phyloP scores from a whole-genome alignment of 352 stramenopile genomes.

The Blastocystis sp. region DNA sequence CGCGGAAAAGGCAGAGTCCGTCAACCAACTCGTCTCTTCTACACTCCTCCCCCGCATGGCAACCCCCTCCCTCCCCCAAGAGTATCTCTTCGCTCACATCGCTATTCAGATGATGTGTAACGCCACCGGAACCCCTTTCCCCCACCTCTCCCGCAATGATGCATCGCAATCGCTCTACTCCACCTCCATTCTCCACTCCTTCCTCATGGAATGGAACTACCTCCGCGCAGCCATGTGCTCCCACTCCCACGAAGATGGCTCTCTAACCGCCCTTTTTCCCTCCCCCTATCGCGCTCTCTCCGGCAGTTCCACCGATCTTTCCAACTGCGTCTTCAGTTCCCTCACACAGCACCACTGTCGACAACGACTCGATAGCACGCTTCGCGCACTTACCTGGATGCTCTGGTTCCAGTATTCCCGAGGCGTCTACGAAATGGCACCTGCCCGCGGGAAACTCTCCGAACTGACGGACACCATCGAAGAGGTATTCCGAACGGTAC shows the following conservation, averaged over 20 bases:
- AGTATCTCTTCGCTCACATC: conserved; percentile 22
- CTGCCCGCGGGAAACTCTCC: too few species aligned
- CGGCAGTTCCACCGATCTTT: background rate
- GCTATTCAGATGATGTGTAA: conserved; percentile 37
- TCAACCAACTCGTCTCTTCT: background rate
- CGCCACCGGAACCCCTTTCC: background rate
- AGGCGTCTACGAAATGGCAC: background rate
- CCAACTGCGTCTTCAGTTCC: background rate
- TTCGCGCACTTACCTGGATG: background rate
- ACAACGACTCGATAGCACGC: background rate
- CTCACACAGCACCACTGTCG: background rate
- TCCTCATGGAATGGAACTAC: conserved; percentile 4
- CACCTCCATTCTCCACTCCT: background rate
- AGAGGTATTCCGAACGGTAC: background rate
- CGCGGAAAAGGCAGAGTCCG: background rate
- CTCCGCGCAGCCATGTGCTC: background rate
- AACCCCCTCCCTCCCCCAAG: background rate
- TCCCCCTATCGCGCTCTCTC: background rate
- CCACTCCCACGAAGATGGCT: background rate
- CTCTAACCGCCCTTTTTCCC: background rate
- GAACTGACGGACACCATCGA: conserved; percentile 10
- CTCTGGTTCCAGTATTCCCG: conserved; percentile 36
- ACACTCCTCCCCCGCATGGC: background rate
- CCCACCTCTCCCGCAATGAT: too few species aligned
- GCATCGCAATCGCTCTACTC: background rate